A percentile compares a stretch with the other conserved stretches of the same genome.
phyloP scores from a whole-genome alignment of 768 basidiomycete species.

The Rhodosporidiobolus odoratus region DNA sequence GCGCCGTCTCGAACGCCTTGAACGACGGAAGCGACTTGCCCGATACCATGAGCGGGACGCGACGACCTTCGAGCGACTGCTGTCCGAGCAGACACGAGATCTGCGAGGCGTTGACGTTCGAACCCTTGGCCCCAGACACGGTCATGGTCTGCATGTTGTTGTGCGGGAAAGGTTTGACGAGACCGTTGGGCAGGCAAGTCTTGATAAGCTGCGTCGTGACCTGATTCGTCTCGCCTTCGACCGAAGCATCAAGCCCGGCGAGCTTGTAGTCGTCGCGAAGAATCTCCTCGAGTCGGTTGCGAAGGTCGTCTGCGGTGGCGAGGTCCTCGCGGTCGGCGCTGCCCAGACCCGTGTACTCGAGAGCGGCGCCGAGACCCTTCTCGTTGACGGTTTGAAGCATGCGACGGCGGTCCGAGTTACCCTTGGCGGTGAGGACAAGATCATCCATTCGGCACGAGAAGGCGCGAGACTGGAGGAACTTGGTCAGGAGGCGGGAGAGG shows the following conservation, averaged over 20 bases:
- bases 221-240: conserved; percentile 69
- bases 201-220: conserved; percentile 88
- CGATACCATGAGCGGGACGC: conserved; percentile 97
- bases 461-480: conserved; percentile 90
- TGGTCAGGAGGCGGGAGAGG: conserved; percentile 89
- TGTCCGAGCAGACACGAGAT: conserved; percentile 98
- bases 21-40: conserved; percentile 97
- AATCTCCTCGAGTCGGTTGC: conserved; percentile 73
- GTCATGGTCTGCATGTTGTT: conserved; percentile 99
- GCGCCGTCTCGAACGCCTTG: conserved; percentile 93
- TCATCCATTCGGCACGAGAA: conserved; percentile 99
- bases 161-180: conserved; percentile 88
- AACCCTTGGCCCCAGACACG: conserved; percentile 94
- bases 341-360: conserved; percentile 56
- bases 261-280: conserved; percentile 93
- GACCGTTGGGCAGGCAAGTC: conserved; percentile 73
- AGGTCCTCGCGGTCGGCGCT: conserved; percentile 59
- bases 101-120: conserved; percentile 91
- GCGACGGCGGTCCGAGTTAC: conserved; percentile 63
- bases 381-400: conserved; percentile 63
- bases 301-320: conserved; percentile 47
- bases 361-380: conserved; percentile 78
- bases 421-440: conserved; percentile 76
- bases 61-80: conserved; percentile 95
- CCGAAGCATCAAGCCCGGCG: conserved; percentile 74